Conservation (phyloP, 768 basidiomycete species). For the Pulveroboletus ravenelii region DNA sequence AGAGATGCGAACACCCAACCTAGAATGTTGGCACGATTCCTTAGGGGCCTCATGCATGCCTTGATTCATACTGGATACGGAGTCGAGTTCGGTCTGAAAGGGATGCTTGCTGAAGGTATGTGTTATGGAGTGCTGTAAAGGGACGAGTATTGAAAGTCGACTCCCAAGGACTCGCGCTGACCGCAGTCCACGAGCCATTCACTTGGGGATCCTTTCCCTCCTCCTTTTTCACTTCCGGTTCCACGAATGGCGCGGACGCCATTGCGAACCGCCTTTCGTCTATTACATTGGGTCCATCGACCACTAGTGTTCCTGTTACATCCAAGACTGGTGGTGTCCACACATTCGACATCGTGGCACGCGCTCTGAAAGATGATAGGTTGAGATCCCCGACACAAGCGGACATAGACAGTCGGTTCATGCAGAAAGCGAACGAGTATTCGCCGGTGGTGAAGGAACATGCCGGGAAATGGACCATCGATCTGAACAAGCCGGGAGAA, state of each 20-base stretch:
- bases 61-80: slow-evolving; percentile 62
- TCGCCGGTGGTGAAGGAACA: slow-evolving; percentile 5
- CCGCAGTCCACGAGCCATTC: slow-evolving; percentile 29
- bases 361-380: slow-evolving; percentile 45
- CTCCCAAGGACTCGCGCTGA: slow-evolving; percentile 22
- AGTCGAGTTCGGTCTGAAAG: slow-evolving; percentile 57
- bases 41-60: slow-evolving; percentile 51
- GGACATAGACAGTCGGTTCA: slow-evolving; percentile 22
- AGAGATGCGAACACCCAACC: slow-evolving; percentile 31
- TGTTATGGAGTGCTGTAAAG: too few species aligned
- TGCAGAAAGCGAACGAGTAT: neutral
- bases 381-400: slow-evolving; percentile 14
- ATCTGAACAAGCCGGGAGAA: slow-evolving; percentile 32
- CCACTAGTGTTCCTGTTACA: neutral
- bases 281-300: slow-evolving; percentile 1
- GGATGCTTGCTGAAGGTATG: slow-evolving; percentile 58
- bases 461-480: slow-evolving; percentile 41
- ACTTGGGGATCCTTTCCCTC: slow-evolving; percentile 31
- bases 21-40: slow-evolving; percentile 49
- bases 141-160: neutral
- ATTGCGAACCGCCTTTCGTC: slow-evolving; percentile 5
- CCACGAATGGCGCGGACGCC: neutral
- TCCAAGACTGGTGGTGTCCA: slow-evolving; percentile 15
- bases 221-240: slow-evolving; percentile 5
- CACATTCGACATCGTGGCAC: slow-evolving; percentile 47